These are phyloP conservation scores for Plasmodium malariae DNA, from an alignment of 169 alveolate genomes.

Conservation along the genomic window DNA sequence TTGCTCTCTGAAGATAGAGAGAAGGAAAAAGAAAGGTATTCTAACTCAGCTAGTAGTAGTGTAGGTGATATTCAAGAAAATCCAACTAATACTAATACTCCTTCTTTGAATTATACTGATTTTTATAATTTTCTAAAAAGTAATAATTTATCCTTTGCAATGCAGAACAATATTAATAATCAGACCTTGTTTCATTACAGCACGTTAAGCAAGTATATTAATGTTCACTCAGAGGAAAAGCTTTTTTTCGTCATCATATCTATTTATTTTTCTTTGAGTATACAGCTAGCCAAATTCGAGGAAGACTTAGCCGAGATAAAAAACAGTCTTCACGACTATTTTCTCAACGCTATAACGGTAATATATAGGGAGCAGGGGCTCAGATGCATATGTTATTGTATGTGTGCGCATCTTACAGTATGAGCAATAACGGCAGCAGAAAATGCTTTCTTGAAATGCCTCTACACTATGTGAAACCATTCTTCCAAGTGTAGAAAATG, in stretches of 20 bases:
- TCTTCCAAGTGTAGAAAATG: too few species aligned
- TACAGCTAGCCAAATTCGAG: constrained; percentile 6
- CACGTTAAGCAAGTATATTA: constrained; percentile 39
- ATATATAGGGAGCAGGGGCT: not conserved
- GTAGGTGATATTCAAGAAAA: not conserved
- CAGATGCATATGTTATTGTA: too few species aligned
- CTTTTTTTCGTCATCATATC: constrained; percentile 30
- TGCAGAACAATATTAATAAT: constrained; percentile 13
- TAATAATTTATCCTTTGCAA: constrained; percentile 14
- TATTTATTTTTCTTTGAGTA: constrained; percentile 49
- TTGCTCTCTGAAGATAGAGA: constrained; percentile 25
- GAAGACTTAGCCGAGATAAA: constrained; percentile 24
- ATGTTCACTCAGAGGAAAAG: constrained; percentile 59
- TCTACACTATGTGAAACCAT: not conserved
- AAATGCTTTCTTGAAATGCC: not conserved
- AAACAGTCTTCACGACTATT: constrained; percentile 15
- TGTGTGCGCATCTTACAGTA: not conserved
- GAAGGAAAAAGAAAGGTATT: not conserved
- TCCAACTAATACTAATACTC: not conserved
- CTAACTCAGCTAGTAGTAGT: constrained; percentile 4
- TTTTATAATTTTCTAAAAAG: constrained; percentile 27
- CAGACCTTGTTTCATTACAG: constrained; percentile 28
- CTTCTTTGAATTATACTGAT: constrained; percentile 11
- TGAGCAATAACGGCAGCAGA: not conserved
- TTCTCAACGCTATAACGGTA: constrained; percentile 58